Conservation (phyloP, 2,329 filamentous ascomycete species). For the Diaporthe citriasiana region DNA sequence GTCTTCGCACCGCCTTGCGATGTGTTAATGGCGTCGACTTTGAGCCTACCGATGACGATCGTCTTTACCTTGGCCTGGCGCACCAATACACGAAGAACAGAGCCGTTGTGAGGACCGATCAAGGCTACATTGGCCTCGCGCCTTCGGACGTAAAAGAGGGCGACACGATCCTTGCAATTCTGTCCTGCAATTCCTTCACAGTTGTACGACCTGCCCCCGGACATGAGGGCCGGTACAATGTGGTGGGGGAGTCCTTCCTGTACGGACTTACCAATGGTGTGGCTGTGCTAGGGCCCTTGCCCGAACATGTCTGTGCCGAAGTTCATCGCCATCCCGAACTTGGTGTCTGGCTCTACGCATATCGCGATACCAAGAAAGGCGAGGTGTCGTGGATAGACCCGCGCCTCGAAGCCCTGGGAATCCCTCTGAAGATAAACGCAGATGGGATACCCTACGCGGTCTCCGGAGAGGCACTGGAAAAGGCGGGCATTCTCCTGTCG, state of each 20-base stretch:
- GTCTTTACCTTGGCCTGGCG: neutral
- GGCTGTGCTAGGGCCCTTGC: neutral
- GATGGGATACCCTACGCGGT: fast-evolving
- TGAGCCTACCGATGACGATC: neutral
- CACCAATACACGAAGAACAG: neutral
- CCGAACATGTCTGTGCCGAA: neutral
- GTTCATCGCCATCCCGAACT: neutral
- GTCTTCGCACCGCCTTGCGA: neutral
- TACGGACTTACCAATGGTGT: slow-evolving; percentile 6
- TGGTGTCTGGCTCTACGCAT: neutral
- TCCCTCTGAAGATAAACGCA: neutral
- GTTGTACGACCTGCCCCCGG: slow-evolving; percentile 3
- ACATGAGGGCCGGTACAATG: neutral
- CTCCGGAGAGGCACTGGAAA: neutral
- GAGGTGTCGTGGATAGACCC: neutral
- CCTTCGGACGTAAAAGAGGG: neutral
- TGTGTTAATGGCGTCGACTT: neutral
- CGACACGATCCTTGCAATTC: slow-evolving; percentile 4
- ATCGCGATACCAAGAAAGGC: neutral
- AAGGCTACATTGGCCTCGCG: slow-evolving; percentile 11
- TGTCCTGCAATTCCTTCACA: neutral
- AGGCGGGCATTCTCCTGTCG: neutral
- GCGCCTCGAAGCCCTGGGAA: neutral
- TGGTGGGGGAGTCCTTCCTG: neutral
- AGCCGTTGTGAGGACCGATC: slow-evolving; percentile 2